Conservation (phyloP, 495 filamentous ascomycete genomes). For the Tuber aestivum region DNA sequence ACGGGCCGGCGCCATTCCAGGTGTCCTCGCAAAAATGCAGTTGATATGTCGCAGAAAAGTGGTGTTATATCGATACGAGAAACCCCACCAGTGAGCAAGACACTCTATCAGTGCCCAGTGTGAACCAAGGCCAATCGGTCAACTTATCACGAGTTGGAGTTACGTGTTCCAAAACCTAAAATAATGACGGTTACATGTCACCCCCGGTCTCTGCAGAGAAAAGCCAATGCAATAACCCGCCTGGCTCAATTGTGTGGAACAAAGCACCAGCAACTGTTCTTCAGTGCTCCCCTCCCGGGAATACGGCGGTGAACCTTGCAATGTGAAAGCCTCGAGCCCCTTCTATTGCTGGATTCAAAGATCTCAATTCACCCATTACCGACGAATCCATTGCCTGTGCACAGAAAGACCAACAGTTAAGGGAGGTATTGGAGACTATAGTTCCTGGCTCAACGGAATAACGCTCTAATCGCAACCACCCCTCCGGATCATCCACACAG, state of each 20-base stretch:
- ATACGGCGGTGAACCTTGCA: background rate
- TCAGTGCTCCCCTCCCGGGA: background rate
- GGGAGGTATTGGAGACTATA: conserved; percentile 13
- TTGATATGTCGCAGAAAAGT: background rate
- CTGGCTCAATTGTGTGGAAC: background rate
- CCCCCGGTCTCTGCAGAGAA: background rate
- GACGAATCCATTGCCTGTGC: background rate
- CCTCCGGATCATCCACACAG: conserved; percentile 7
- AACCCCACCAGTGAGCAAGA: background rate
- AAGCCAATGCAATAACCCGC: background rate
- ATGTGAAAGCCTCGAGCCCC: background rate
- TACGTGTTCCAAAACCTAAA: background rate
- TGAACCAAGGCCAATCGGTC: background rate
- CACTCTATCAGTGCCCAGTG: background rate
- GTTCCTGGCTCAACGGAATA: conserved; percentile 19
- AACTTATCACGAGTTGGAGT: background rate
- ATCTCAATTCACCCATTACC: background rate
- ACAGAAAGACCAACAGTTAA: conserved; percentile 7
- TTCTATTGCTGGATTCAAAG: background rate
- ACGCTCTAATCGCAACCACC: conserved; percentile 16
- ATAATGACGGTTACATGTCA: background rate
- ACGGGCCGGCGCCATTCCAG: background rate
- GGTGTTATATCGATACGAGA: background rate
- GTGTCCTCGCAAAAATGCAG: background rate
- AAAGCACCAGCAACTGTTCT: background rate